Evolutionary conservation across 176 grass and related monocot species (phyloP).

Genomic region (Pontederia crassipes): DNA sequence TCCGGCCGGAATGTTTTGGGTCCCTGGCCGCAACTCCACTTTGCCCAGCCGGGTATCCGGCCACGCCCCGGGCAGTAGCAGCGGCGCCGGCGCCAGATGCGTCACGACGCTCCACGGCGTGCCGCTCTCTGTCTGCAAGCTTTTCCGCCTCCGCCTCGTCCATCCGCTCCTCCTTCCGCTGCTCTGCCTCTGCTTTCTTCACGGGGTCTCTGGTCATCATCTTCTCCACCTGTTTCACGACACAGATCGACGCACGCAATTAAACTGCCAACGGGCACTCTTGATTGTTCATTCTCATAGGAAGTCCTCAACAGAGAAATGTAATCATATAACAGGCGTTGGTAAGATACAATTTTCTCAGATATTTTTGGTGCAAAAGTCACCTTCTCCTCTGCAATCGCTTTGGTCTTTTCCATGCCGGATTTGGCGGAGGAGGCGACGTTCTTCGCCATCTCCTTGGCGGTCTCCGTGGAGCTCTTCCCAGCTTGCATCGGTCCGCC

Average conservation of each 20-base stretch:
- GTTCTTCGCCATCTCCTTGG: constrained; percentile 38
- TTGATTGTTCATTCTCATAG: not conserved
- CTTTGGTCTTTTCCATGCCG: constrained; percentile 51
- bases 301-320: not conserved
- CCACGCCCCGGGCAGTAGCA: not conserved
- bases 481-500: not conserved
- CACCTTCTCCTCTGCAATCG: constrained; percentile 49
- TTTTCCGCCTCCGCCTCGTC: constrained; percentile 34
- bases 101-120: constrained; percentile 20
- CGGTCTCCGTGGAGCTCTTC: constrained; percentile 2
- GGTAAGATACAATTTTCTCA: no score
- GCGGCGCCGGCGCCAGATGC: not conserved
- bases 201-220: constrained; percentile 44
- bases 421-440: constrained; percentile 42
- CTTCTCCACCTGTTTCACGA: constrained; percentile 33
- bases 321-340: not conserved
- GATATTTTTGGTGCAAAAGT: no score
- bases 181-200: constrained; percentile 38
- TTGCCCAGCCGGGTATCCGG: not conserved
- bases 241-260: not conserved
- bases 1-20: not conserved
- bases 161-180: constrained; percentile 39
- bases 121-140: constrained; percentile 27
- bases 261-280: not conserved
- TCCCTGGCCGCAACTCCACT: not conserved